phyloP scores from a whole-genome alignment of 441 rosid genomes.

The Adansonia grandidieri region DNA sequence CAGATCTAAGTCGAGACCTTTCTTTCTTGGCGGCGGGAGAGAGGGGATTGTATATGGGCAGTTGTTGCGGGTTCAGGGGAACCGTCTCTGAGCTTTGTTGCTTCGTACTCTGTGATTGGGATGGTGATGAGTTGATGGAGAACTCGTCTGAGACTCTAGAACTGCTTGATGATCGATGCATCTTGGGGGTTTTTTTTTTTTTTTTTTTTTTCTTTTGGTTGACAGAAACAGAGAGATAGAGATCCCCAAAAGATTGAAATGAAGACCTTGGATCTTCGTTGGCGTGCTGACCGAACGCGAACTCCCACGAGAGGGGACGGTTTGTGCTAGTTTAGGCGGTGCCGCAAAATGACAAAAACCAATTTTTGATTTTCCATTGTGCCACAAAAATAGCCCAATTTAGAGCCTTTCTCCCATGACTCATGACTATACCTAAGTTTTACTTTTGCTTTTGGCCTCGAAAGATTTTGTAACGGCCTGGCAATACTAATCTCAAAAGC shows the following conservation, averaged over 20 bases:
- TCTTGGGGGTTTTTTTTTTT: conserved; percentile 26
- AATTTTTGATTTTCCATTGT: no score
- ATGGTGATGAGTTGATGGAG: conserved; percentile 21
- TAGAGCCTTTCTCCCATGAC: no score
- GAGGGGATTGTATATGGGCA: conserved; percentile 68
- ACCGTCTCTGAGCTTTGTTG: conserved; percentile 14
- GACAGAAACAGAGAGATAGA: neutral
- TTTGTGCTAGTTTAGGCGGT: neutral
- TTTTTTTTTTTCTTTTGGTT: no score
- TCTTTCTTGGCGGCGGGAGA: conserved; percentile 68
- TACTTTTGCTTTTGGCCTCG: no score
- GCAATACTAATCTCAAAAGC: no score
- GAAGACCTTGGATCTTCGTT: neutral
- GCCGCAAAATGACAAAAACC: neutral
- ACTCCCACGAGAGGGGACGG: neutral
- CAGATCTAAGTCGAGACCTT: conserved; percentile 58
- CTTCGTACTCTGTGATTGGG: conserved; percentile 25
- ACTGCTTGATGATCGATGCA: conserved; percentile 70
- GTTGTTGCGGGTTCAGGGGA: conserved; percentile 25
- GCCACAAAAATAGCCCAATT: no score
- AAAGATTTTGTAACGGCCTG: no score
- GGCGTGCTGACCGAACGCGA: neutral
- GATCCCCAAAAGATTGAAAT: neutral
- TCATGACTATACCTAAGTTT: no score
- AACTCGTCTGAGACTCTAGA: conserved; percentile 48